A percentile compares a stretch with the other conserved stretches of the same genome.
These are phyloP conservation scores for Cytospora piceicola DNA, from an alignment of 2,329 filamentous ascomycete species.

Conservation along the genomic window DNA sequence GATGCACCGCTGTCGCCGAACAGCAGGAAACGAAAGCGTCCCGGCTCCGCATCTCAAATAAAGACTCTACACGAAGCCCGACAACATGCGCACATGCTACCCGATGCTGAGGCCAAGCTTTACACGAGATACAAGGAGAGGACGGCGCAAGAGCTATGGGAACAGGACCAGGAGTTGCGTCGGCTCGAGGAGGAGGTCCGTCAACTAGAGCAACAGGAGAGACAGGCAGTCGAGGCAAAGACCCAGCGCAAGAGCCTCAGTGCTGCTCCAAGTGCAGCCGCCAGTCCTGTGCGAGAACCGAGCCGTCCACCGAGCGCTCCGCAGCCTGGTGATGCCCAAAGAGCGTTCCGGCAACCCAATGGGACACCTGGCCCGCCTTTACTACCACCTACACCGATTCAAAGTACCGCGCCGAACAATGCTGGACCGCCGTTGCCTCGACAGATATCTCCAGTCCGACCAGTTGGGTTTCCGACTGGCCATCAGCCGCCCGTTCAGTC, in stretches of 20 bases:
- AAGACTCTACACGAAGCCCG: conserved; percentile 69
- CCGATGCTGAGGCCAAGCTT: conserved; percentile 71
- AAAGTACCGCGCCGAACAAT: conserved; percentile 18
- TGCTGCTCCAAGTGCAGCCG: conserved; percentile 19
- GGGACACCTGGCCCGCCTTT: conserved; percentile 22
- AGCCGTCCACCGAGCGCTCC: conserved; percentile 23
- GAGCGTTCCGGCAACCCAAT: conserved; percentile 25
- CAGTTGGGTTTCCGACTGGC: conserved; percentile 19
- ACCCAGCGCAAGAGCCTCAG: conserved; percentile 27
- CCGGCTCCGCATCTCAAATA: conserved; percentile 58
- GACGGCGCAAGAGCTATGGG: conserved; percentile 69
- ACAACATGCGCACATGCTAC: conserved; percentile 69
- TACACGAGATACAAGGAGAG: conserved; percentile 75
- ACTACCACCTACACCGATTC: conserved; percentile 20
- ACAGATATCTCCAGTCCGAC: conserved; percentile 12
- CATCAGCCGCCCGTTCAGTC: conserved; percentile 22
- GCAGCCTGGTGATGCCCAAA: conserved; percentile 12
- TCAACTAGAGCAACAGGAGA: conserved; percentile 60
- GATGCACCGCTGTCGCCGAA: conserved; percentile 57
- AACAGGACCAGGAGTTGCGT: conserved; percentile 72
- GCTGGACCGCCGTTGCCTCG: conserved; percentile 9
- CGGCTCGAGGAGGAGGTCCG: conserved; percentile 69
- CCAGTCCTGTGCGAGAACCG: conserved; percentile 6
- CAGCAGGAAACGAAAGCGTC: conserved; percentile 75
- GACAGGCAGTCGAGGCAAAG: conserved; percentile 33